Conservation (phyloP, 140 eudicot genomes). For the Senecio squalidus region DNA sequence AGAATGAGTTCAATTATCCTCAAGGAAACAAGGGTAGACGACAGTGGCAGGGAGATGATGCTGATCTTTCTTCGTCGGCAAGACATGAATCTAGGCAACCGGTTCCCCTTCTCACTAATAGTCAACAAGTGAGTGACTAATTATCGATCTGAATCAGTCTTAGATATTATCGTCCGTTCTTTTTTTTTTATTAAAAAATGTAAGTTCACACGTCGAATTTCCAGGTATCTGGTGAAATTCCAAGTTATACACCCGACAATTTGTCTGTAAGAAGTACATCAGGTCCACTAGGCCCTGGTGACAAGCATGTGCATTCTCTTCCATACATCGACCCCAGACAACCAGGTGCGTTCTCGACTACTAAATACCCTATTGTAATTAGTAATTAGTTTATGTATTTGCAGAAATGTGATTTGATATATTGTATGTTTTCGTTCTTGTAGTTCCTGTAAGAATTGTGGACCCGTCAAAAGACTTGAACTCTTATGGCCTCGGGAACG, state of each 20-base stretch:
- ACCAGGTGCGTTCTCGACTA: constrained; percentile 48
- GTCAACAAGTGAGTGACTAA: constrained; percentile 59
- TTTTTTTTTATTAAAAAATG: not conserved
- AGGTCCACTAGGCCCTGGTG: constrained; percentile 84
- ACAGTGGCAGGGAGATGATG: constrained; percentile 84
- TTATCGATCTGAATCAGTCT: not conserved
- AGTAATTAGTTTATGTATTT: constrained; percentile 3
- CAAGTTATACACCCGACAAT: constrained; percentile 71
- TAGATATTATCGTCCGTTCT: too few species aligned
- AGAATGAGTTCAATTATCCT: constrained; percentile 72
- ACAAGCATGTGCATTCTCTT: constrained; percentile 67
- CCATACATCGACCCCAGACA: constrained; percentile 86
- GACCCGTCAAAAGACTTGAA: constrained; percentile 97
- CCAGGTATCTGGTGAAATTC: constrained; percentile 90
- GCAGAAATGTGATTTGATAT: constrained; percentile 28
- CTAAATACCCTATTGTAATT: not conserved
- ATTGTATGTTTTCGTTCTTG: constrained; percentile 28
- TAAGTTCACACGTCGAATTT: not conserved
- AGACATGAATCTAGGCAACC: constrained; percentile 84
- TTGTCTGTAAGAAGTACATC: constrained; percentile 83
- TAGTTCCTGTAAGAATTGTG: constrained; percentile 97
- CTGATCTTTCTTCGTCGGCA: constrained; percentile 78
- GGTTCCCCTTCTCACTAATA: constrained; percentile 80
- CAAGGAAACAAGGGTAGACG: constrained; percentile 57
- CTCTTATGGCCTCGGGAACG: constrained; percentile 88